phyloP scores from a whole-genome alignment of 768 basidiomycete species.

The Chlorophyllum brunneum region DNA sequence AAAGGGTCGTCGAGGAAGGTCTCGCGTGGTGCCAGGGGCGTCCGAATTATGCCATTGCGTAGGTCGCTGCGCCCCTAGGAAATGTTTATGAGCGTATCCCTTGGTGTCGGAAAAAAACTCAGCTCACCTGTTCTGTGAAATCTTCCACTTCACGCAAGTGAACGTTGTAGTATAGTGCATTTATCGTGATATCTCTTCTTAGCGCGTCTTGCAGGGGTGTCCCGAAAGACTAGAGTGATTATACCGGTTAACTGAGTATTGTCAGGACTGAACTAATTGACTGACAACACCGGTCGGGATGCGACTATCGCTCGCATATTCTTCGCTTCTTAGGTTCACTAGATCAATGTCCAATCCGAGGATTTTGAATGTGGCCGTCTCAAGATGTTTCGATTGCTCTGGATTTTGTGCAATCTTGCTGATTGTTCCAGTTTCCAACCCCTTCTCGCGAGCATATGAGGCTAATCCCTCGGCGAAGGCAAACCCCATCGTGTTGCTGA shows the following conservation, averaged over 20 bases:
- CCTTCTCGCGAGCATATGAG: conserved; percentile 50
- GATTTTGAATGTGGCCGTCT: conserved; percentile 85
- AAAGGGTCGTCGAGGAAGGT: conserved; percentile 96
- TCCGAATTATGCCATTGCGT: conserved; percentile 72
- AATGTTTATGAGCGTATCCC: conserved; percentile 12
- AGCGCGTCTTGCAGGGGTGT: conserved; percentile 90
- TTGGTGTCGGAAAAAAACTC: conserved; percentile 7
- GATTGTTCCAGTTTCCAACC: conserved; percentile 53
- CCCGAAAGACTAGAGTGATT: conserved; percentile 69
- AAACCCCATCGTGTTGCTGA: conserved; percentile 85
- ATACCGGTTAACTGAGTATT: neutral
- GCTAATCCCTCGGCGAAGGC: conserved; percentile 81
- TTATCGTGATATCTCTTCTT: conserved; percentile 92
- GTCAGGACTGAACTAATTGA: conserved; percentile 8
- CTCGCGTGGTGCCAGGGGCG: conserved; percentile 79
- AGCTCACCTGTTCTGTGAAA: conserved; percentile 77
- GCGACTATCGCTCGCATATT: conserved; percentile 81
- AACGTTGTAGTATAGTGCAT: conserved; percentile 94
- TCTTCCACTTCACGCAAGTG: conserved; percentile 86
- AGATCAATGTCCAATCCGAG: conserved; percentile 85
- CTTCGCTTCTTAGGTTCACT: conserved; percentile 91
- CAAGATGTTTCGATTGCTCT: conserved; percentile 96
- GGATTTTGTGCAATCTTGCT: conserved; percentile 91
- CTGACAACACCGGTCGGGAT: conserved; percentile 87
- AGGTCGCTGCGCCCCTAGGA: conserved; percentile 85